Evolutionary conservation across 2,329 filamentous ascomycete genomes (phyloP).

Genomic region (Colletotrichum sp.): DNA sequence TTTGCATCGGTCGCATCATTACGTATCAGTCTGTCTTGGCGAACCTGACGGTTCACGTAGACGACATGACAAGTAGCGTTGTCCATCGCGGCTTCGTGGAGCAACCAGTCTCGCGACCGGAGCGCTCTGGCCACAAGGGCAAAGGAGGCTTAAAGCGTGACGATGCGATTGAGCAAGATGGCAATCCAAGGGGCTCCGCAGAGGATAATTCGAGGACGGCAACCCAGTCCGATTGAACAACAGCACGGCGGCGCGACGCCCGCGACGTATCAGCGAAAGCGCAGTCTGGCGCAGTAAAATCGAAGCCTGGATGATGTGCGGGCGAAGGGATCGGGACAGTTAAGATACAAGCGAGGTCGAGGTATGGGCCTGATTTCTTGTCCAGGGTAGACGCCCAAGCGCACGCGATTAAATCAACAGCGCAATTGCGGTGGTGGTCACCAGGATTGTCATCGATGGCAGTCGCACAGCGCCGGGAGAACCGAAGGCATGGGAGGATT

Average conservation of each 20-base stretch:
- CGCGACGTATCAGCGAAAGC: neutral
- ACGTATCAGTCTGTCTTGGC: conserved; percentile 48
- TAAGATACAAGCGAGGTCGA: neutral
- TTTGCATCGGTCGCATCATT: conserved; percentile 26
- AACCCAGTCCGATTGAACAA: conserved; percentile 1
- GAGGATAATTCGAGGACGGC: conserved; percentile 14
- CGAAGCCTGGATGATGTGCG: neutral
- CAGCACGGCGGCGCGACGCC: neutral
- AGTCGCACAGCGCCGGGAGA: neutral
- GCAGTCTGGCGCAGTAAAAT: neutral
- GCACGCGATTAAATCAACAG: neutral
- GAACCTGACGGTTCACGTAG: conserved; percentile 62
- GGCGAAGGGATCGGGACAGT: neutral
- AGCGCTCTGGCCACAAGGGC: conserved; percentile 56
- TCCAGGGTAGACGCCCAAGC: neutral
- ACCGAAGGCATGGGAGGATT: neutral
- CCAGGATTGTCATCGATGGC: neutral
- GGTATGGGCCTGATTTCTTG: neutral
- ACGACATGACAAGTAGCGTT: conserved; percentile 62
- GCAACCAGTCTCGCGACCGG: conserved; percentile 67
- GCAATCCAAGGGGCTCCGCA: neutral
- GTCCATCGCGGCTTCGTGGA: conserved; percentile 61
- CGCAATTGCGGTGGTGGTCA: neutral
- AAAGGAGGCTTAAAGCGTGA: conserved; percentile 12
- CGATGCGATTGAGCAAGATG: neutral